Percentiles rank a stretch among this genome's conserved stretches.
phyloP scores from a whole-genome alignment of 176 grass and related monocot species.

The Guadua angustifolia region DNA sequence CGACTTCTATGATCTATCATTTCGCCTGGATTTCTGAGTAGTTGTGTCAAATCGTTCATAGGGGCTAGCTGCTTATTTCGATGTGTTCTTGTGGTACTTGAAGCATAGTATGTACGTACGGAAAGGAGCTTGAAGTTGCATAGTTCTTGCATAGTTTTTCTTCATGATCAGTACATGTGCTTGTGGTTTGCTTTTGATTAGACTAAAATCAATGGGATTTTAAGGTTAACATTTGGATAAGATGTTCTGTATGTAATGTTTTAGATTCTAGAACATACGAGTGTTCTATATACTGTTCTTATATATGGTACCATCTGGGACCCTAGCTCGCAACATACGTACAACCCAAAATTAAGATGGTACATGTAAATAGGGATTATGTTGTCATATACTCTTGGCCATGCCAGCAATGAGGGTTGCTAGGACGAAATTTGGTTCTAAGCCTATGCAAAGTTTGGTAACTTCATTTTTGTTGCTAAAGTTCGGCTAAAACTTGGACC shows the following conservation, averaged over 20 bases:
- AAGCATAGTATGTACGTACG: neutral
- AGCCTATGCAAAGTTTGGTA: too few species aligned
- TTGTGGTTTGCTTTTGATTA: neutral
- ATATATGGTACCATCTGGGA: neutral
- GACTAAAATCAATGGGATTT: neutral
- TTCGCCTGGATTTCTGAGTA: constrained; percentile 46
- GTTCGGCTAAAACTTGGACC: too few species aligned
- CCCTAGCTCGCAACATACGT: neutral
- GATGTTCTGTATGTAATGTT: neutral
- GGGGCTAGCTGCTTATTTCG: constrained; percentile 12
- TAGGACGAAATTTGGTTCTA: neutral
- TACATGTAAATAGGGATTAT: neutral
- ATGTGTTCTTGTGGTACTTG: constrained; percentile 32
- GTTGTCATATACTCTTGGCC: neutral
- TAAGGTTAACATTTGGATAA: neutral
- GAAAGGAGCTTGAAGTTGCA: neutral
- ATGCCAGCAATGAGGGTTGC: neutral
- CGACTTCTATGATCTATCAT: constrained; percentile 36
- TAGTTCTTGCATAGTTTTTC: neutral
- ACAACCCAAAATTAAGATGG: neutral
- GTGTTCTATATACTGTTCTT: neutral
- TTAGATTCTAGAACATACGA: neutral
- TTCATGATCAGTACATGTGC: neutral
- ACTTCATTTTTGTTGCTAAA: too few species aligned
- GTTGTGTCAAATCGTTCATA: constrained; percentile 28